Base-by-base conservation (phyloP, 2,329 filamentous ascomycete species). In the Sporothrix luriei region DNA sequence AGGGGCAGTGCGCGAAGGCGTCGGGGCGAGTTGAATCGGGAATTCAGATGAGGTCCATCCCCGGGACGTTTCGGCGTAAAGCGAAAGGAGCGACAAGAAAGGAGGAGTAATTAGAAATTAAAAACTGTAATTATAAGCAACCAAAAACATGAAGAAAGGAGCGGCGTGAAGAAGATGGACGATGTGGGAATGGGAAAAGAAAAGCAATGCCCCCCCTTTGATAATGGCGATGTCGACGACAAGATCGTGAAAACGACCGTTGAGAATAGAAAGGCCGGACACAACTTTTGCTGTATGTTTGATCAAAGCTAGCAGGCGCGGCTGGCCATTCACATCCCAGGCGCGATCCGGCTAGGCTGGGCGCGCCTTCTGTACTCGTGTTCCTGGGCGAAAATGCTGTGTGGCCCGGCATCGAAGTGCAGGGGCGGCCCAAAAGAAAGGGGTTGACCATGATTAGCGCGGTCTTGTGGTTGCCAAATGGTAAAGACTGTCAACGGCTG, bases 281-380 rank as follows among this genome's bases (percentile, higher is more conserved):
- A 19, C 40, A 4, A 40, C 19, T 40, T 54, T 51, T 65, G n/a
- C 51, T 61, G 43, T 13, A 49, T 46, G 57, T n/a, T n/a, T n/a
- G n/a, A n/a, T 46, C 40, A 43, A 43, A 46, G 57, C 38, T 46
- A 16, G 14, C 54, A 62, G 57, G 46, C 57, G 38, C 57, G 21
- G 33, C 67, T 69, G 57, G 67, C 67, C 67, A 69, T 64, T 69
- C 67, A 64, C 49, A 61, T 68, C 66, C 46, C 43, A 61, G 54
- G 43, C 66, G 66, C 66, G 66, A 68, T 68, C 55, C 52, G 66
- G 54, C 66, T 65, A 21, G 62, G 29, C 16, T 19, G 33, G 43
- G 57, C 57, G 57, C 38, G 57, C 40, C 57, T 62, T 5, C 40
- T 2, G 40, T 16, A 10, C 5, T 61, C 5, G 38, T 61, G 57